Base-by-base conservation (phyloP, 1,284 basidiomycete genomes). In the Rugosomyces carneus region DNA sequence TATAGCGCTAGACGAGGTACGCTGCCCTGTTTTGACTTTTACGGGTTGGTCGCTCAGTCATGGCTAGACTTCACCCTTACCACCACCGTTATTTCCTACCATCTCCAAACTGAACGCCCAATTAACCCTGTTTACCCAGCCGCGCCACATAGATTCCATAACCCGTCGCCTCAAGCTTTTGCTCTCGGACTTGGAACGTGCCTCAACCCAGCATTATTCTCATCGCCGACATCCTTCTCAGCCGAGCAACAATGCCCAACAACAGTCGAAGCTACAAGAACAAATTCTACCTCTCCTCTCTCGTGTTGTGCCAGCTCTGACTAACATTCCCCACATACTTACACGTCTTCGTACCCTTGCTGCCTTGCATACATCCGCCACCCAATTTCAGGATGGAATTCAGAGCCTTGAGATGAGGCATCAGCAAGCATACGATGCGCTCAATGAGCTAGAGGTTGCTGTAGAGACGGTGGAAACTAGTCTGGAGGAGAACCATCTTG, bases 71-170 rank as follows among this genome's bases (percentile, higher is more conserved):
- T 79, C 82, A 0, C 81, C 81, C 3, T 70, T 92, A 9, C 84
- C 89, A 0, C 74, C 85, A 1, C 93, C 95, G 0, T 71, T 98
- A 11, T 69, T 96, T 0, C 82, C 89, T 0, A 80, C 92, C 36
- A 72, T 98, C 35, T 78, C 78, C 13, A 83, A 90, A 23, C 78
- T 97, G 31, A 92, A 91, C 59, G 81, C 84, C 21, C 89, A 93
- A 64, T 72, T 98, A 23, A 81, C 84, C 1, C 73, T 98, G 11
- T 80, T 99, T 42, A 91, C 93, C 0, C 93, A 98, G 69, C 95
- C 96, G 0, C 83, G 93, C 5, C 94, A 99, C 62, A 84, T 99
- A 31, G 95, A 99, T 64, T 88, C 92, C n/a, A 89, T 98, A 53
- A 93, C 93, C 1, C 81, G 94, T 13, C 84, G 95, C 6, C 81